Conservation (phyloP, 2,329 filamentous ascomycete species). For the Exophiala bonariae region DNA sequence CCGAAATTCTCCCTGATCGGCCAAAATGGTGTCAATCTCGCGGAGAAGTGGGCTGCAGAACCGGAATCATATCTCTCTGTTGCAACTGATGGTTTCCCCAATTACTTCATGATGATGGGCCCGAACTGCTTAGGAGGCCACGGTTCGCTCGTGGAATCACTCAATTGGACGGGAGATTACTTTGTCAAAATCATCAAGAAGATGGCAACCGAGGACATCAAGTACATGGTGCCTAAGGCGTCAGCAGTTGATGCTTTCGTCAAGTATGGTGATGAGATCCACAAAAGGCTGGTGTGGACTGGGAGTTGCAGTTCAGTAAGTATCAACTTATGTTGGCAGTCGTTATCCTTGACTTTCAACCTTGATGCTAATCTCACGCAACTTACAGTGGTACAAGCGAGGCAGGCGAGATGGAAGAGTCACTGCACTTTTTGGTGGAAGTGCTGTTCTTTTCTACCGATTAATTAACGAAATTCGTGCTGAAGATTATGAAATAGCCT, state of each 20-base stretch:
- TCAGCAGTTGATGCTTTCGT: constrained; percentile 49
- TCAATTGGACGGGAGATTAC: constrained; percentile 42
- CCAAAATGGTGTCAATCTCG: constrained; percentile 18
- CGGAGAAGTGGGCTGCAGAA: constrained; percentile 29
- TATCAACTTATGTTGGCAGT: too few relatives aligned
- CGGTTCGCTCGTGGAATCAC: constrained; percentile 12
- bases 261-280: constrained; percentile 49
- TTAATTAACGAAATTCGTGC: constrained; percentile 31
- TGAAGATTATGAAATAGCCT: constrained; percentile 51
- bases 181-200: constrained; percentile 49
- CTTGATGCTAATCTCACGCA: too few relatives aligned
- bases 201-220: constrained; percentile 42
- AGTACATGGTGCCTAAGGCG: constrained; percentile 36
- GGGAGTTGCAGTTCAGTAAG: not conserved
- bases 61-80: constrained; percentile 24
- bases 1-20: constrained; percentile 8
- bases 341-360: too few relatives aligned
- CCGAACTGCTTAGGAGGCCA: constrained; percentile 27
- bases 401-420: constrained; percentile 43
- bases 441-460: constrained; percentile 18
- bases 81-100: constrained; percentile 20
- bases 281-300: constrained; percentile 33
- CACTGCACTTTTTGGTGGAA: constrained; percentile 46
- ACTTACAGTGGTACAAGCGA: constrained; percentile 49
- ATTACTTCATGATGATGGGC: constrained; percentile 28